A percentile compares a stretch with the other conserved stretches of the same genome.
phyloP scores from a whole-genome alignment of 768 basidiomycete species.

The Neoboletus subvelutipes region DNA sequence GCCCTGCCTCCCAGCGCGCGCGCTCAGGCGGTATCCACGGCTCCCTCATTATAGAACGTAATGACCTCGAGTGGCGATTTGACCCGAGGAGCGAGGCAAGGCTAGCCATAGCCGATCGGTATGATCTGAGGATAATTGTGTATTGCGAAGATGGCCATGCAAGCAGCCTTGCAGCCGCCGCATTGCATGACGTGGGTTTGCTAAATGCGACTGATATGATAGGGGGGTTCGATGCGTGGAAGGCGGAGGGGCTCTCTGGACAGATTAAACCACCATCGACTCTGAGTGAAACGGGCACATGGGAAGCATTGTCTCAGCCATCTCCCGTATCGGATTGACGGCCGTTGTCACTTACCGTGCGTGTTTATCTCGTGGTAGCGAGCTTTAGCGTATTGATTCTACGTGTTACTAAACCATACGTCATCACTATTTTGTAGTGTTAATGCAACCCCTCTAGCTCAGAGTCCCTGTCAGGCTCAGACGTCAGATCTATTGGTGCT shows the following conservation, averaged over 20 bases:
- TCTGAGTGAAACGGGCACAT: constrained; percentile 29
- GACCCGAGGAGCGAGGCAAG: constrained; percentile 64
- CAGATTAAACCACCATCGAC: constrained; percentile 37
- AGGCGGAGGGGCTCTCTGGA: constrained; percentile 61
- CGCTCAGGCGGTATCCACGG: constrained; percentile 61
- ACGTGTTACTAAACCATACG: neutral
- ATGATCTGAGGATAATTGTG: constrained; percentile 71
- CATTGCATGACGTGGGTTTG: constrained; percentile 68
- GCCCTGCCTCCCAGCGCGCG: constrained; percentile 59
- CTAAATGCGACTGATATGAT: constrained; percentile 75
- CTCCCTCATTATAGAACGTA: constrained; percentile 72
- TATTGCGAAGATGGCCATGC: constrained; percentile 75
- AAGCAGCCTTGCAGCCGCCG: constrained; percentile 68
- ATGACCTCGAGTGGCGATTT: constrained; percentile 77
- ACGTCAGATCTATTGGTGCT: neutral
- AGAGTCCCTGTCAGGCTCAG: neutral
- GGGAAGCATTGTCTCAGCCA: constrained; percentile 31
- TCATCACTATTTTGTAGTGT: neutral
- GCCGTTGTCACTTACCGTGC: neutral
- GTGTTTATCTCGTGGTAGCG: neutral
- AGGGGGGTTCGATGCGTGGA: constrained; percentile 76
- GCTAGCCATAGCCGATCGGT: constrained; percentile 68
- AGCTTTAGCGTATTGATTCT: neutral
- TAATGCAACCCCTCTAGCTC: neutral
- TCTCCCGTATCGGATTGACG: constrained; percentile 25